A percentile compares a stretch with the other conserved stretches of the same genome.
phyloP scores from a whole-genome alignment of 2,329 filamentous ascomycete genomes.

The Botrytis hyacinthi region DNA sequence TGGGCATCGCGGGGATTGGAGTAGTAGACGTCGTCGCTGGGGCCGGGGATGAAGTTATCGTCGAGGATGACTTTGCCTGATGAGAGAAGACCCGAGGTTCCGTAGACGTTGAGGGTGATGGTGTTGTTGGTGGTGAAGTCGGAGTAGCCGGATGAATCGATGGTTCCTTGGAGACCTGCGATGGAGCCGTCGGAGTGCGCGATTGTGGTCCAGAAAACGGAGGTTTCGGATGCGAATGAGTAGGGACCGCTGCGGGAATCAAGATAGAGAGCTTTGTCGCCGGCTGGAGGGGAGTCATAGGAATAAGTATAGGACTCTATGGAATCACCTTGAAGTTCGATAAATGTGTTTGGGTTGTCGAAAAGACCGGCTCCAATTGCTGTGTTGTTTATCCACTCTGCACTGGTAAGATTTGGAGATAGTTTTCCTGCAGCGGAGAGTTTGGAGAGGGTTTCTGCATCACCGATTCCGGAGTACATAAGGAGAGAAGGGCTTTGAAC shows the following conservation, averaged over 20 bases:
- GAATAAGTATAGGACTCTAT: slow-evolving; percentile 49
- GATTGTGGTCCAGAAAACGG: slow-evolving; percentile 52
- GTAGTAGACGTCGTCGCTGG: slow-evolving; percentile 47
- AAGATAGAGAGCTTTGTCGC: slow-evolving; percentile 49
- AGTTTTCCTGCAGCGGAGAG: slow-evolving; percentile 42
- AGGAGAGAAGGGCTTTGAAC: slow-evolving; percentile 53
- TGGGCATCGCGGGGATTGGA: slow-evolving; percentile 47
- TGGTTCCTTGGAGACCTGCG: slow-evolving; percentile 52
- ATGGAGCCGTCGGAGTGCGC: slow-evolving; percentile 43
- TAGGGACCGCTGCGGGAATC: slow-evolving; percentile 50
- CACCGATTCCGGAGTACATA: slow-evolving; percentile 51
- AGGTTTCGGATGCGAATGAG: slow-evolving; percentile 52
- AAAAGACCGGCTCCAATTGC: slow-evolving; percentile 51
- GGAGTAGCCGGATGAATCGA: slow-evolving; percentile 48
- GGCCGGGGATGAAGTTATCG: slow-evolving; percentile 44
- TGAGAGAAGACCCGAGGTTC: slow-evolving; percentile 53
- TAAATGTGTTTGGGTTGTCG: slow-evolving; percentile 56
- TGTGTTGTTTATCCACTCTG: slow-evolving; percentile 49
- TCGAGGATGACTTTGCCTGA: slow-evolving; percentile 48
- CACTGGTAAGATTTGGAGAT: slow-evolving; percentile 34
- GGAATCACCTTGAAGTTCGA: slow-evolving; percentile 45
- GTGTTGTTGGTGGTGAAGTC: slow-evolving; percentile 45
- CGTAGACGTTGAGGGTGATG: slow-evolving; percentile 57
- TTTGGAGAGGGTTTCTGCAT: slow-evolving; percentile 32
- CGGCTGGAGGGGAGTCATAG: slow-evolving; percentile 45